These are phyloP conservation scores for Aeschynomene evenia DNA, from an alignment of 306 rosid genomes.

Conservation along the genomic window DNA sequence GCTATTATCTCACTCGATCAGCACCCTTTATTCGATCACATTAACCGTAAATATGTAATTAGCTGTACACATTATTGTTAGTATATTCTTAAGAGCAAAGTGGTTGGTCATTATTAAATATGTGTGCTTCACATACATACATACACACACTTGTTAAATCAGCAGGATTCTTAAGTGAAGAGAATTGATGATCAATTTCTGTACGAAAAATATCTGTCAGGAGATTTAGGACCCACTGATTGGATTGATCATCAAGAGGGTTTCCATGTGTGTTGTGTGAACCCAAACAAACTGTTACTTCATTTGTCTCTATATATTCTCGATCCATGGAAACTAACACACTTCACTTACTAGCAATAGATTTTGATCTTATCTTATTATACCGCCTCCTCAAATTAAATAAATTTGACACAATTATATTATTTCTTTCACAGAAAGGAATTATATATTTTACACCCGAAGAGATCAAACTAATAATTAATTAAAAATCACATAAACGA, in stretches of 20 bases:
- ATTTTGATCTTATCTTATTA: too few species aligned
- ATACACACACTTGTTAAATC: neutral
- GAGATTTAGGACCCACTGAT: conserved; percentile 52
- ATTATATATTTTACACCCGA: too few species aligned
- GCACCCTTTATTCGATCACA: too few species aligned
- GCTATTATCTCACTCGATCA: too few species aligned
- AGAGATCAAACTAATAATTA: too few species aligned
- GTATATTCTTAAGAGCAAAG: neutral
- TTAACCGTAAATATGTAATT: too few species aligned
- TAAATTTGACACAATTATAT: too few species aligned
- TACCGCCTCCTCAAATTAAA: too few species aligned
- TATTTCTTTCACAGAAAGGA: too few species aligned
- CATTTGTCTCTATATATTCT: conserved; percentile 22
- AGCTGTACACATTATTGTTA: neutral
- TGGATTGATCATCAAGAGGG: conserved; percentile 34
- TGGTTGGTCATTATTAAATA: neutral
- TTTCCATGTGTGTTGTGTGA: conserved; percentile 19
- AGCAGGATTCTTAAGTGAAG: neutral
- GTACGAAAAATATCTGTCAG: conserved; percentile 35
- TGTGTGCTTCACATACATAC: neutral
- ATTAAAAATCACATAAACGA: too few species aligned
- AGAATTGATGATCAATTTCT: conserved; percentile 8
- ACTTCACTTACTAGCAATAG: neutral
- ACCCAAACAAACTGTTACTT: conserved; percentile 1
- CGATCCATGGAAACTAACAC: neutral